Base-by-base conservation (phyloP, 768 basidiomycete genomes). In the Lactarius trivialis region DNA sequence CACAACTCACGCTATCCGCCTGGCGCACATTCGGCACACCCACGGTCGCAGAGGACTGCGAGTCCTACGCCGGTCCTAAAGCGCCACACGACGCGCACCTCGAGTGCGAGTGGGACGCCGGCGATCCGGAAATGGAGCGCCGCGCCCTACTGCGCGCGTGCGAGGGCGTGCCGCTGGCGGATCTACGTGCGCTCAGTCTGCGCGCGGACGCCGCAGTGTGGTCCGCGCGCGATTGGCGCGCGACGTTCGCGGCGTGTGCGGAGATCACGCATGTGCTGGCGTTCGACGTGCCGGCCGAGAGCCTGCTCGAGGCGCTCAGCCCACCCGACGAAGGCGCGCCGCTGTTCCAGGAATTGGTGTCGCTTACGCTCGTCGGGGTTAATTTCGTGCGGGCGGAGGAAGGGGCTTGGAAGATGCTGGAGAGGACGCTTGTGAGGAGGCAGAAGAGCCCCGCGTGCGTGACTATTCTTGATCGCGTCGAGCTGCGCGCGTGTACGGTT, bases 41-140 rank as follows among this genome's bases (percentile, higher is more conserved):
- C 2, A 50, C 63, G 1, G 21, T 64, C 8, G 24, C 30, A 0
- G 58, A 64, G n/a, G 63, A 64, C 54, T 58, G 54, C 15, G 58
- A 64, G 7, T 54, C 36, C 8, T 60, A 56, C 26, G 34, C 43
- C 9, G 63, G 63, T 1, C 63, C 63, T 6, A 59, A 55, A 9
- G 3, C 5, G 24, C 0, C 9, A 7, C 21, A 58, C 37, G 58
- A 55, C 37, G 49, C 60, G 5, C 63, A 33, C 2, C 54, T 64
- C 24, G 58, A 64, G 4, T 64, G 58, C 63, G 63, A 60, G 15
- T 64, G 63, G 63, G 63, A 60, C 54, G 53, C 57, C 17, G 50
- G 53, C 50, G 41, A 64, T 14, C 53, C 58, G 0, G 57, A 64
- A 21, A 56, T 56, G 32, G 63, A 64, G 19, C 45, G 58, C 1